phyloP scores from a whole-genome alignment of 768 basidiomycete genomes.

The Phaeotremella skinneri region DNA sequence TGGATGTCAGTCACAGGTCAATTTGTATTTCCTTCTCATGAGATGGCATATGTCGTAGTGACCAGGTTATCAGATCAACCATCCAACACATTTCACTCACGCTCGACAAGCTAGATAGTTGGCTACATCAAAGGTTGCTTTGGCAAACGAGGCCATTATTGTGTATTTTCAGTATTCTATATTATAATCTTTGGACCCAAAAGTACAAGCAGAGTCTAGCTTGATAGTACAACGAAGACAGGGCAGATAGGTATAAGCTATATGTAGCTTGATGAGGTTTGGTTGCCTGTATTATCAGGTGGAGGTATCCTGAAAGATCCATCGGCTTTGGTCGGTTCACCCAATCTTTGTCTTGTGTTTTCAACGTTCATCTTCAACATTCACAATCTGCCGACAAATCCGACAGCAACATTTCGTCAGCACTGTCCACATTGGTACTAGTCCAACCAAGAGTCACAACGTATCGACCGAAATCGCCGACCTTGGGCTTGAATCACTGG shows the following conservation, averaged over 20 bases:
- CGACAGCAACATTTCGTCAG: neutral
- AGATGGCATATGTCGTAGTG: neutral
- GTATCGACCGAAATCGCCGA: neutral
- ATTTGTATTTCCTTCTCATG: neutral
- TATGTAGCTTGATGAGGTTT: too few relatives aligned
- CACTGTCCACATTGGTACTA: neutral
- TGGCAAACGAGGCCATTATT: conserved; percentile 73
- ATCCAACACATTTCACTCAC: conserved; percentile 9
- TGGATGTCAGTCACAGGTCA: neutral
- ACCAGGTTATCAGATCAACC: neutral
- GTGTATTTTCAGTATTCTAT: too few relatives aligned
- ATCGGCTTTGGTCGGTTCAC: neutral
- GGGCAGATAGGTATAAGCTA: too few relatives aligned
- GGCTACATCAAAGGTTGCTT: conserved; percentile 65
- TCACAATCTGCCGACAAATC: conserved; percentile 6
- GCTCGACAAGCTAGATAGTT: conserved; percentile 69
- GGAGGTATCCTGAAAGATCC: neutral
- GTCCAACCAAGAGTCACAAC: neutral
- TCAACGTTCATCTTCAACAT: neutral
- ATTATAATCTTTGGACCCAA: too few relatives aligned
- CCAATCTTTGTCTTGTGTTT: neutral
- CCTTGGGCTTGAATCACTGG: too few relatives aligned
- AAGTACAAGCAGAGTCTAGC: too few relatives aligned
- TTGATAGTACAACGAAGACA: too few relatives aligned
- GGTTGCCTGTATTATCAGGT: too few relatives aligned